Conservation (phyloP, 2,329 filamentous ascomycete species). For the Monosporascus sp. region DNA sequence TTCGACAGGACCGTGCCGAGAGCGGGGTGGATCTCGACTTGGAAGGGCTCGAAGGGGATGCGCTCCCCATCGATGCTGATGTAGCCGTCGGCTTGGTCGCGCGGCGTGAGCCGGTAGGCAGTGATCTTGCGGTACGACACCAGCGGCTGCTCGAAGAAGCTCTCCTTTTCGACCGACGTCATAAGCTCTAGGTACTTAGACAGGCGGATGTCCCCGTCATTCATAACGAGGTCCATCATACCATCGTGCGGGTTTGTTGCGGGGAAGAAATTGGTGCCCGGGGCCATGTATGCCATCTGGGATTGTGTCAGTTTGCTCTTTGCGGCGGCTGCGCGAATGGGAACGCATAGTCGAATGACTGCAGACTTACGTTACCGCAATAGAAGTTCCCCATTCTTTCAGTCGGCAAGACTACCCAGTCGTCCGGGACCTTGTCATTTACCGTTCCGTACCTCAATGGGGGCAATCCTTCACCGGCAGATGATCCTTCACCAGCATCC, state of each 20-base stretch:
- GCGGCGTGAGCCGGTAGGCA: slow-evolving; percentile 82
- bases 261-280: slow-evolving; percentile 82
- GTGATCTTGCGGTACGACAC: slow-evolving; percentile 79
- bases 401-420: slow-evolving; percentile 69
- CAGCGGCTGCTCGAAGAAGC: slow-evolving; percentile 72
- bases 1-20: slow-evolving; percentile 82
- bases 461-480: slow-evolving; percentile 55
- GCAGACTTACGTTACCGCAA: slow-evolving; percentile 67
- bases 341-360: not conserved
- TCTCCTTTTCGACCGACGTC: slow-evolving; percentile 63
- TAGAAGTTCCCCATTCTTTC: slow-evolving; percentile 89
- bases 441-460: slow-evolving; percentile 73
- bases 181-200: slow-evolving; percentile 64
- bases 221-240: slow-evolving; percentile 74
- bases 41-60: slow-evolving; percentile 81
- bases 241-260: slow-evolving; percentile 79
- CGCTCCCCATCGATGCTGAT: slow-evolving; percentile 93
- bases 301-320: slow-evolving; percentile 7
- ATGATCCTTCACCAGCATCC: slow-evolving; percentile 38
- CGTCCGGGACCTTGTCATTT: slow-evolving; percentile 67
- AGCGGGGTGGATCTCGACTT: slow-evolving; percentile 79
- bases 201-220: slow-evolving; percentile 69
- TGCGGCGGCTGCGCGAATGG: not conserved
- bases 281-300: slow-evolving; percentile 84
- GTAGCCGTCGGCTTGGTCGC: slow-evolving; percentile 65